These are phyloP conservation scores for Borovskyia barvae DNA, from an alignment of 208 protist genomes.

Conservation along the genomic window DNA sequence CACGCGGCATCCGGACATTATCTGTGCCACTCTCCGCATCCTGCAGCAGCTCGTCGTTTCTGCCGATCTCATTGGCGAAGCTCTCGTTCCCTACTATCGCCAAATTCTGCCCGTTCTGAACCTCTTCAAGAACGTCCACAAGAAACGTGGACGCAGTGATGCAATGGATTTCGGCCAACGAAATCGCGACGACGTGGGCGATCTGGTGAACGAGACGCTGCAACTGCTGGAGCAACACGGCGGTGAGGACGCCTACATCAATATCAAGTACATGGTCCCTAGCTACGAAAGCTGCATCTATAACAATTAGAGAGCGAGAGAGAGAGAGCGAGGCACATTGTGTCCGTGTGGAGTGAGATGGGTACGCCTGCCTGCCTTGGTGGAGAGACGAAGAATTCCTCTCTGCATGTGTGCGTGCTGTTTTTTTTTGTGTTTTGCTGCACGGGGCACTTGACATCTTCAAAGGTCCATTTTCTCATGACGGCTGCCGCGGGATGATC, in stretches of 20 bases:
- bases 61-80: slow-evolving; percentile 96
- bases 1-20: slow-evolving; percentile 97
- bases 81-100: slow-evolving; percentile 99
- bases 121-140: slow-evolving; percentile 96
- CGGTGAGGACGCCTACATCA: slow-evolving; percentile 94
- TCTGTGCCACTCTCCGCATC: slow-evolving; percentile 96
- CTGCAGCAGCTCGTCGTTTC: slow-evolving; percentile 96
- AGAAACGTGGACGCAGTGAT: slow-evolving; percentile 89
- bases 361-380: no score
- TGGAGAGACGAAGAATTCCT: neutral
- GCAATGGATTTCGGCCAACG: slow-evolving; percentile 97
- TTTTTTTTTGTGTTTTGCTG: no score
- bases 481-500: no score
- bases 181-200: slow-evolving; percentile 95
- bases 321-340: no score
- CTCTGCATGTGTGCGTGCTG: no score
- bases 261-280: slow-evolving; percentile 97
- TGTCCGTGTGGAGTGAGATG: no score
- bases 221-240: slow-evolving; percentile 91
- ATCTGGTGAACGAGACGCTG: slow-evolving; percentile 98
- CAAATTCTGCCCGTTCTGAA: slow-evolving; percentile 99
- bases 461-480: no score
- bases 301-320: slow-evolving; percentile 51
- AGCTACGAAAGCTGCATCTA: slow-evolving; percentile 92
- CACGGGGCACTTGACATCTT: no score